Evolutionary conservation across 768 basidiomycete genomes (phyloP).

Genomic region (Kwoniella europaea): DNA sequence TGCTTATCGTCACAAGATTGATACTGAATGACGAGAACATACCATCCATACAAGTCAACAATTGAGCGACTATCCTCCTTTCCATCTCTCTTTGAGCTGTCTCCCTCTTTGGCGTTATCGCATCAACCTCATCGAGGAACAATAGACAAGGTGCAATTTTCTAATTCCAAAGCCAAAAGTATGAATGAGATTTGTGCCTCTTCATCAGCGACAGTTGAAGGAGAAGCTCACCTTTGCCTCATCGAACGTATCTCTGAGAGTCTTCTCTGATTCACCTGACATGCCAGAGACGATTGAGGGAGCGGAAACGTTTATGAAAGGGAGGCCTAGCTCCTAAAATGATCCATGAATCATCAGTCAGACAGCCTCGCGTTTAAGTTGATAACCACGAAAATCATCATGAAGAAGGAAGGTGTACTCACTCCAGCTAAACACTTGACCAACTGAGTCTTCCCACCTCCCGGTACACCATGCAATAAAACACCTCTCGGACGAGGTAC

Average conservation of each 20-base stretch:
- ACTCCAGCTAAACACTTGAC: conserved; percentile 96
- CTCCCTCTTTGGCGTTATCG: conserved; percentile 95
- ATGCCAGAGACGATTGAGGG: conserved; percentile 96
- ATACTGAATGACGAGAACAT: conserved; percentile 40
- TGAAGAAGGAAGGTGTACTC: conserved; percentile 50
- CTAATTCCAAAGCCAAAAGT: conserved; percentile 58
- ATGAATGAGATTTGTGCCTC: not conserved
- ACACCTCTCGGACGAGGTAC: conserved; percentile 92
- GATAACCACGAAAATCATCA: too few relatives aligned
- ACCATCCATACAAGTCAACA: conserved; percentile 99
- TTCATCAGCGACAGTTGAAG: not conserved
- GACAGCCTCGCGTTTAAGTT: too few relatives aligned
- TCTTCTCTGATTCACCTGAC: conserved; percentile 98
- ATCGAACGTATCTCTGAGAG: conserved; percentile 91
- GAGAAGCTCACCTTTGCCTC: conserved; percentile 78
- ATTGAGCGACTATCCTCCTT: conserved; percentile 92
- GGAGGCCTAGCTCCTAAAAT: conserved; percentile 80
- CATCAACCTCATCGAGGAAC: conserved; percentile 98
- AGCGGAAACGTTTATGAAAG: conserved; percentile 92
- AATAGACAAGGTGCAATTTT: conserved; percentile 87
- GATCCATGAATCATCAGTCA: too few relatives aligned
- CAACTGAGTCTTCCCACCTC: conserved; percentile 93
- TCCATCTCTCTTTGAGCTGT: conserved; percentile 99
- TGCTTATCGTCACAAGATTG: not conserved
- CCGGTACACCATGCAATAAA: conserved; percentile 90